Evolutionary conservation across 495 filamentous ascomycete species (phyloP).

Genomic region (Daldinia childiae): DNA sequence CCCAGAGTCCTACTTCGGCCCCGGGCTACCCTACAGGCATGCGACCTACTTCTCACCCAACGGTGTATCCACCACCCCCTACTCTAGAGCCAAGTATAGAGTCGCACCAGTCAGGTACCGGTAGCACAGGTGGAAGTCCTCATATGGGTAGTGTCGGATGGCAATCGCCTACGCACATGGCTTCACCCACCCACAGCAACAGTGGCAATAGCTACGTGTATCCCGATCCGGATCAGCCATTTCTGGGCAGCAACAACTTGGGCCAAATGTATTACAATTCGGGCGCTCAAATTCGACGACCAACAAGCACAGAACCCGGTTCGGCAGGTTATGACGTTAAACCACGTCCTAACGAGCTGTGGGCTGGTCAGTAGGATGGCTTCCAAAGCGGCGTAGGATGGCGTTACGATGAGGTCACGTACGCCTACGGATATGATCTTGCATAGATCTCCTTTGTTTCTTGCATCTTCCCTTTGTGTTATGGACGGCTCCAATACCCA

Average conservation of each 20-base stretch:
- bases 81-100: slow-evolving; percentile 89
- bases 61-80: slow-evolving; percentile 79
- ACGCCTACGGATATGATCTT: background rate
- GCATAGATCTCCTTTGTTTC: slow-evolving; percentile 35
- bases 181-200: slow-evolving; percentile 70
- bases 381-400: background rate
- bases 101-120: slow-evolving; percentile 69
- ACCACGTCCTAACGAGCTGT: slow-evolving; percentile 52
- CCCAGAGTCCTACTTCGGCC: slow-evolving; percentile 72
- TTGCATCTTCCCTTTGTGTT: slow-evolving; percentile 40
- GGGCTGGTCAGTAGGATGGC: slow-evolving; percentile 46
- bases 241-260: slow-evolving; percentile 61
- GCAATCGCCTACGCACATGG: slow-evolving; percentile 74
- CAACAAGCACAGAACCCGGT: slow-evolving; percentile 75
- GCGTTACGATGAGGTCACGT: background rate
- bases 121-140: slow-evolving; percentile 74
- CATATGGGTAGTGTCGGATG: slow-evolving; percentile 78
- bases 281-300: slow-evolving; percentile 69
- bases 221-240: slow-evolving; percentile 71
- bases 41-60: slow-evolving; percentile 79
- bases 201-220: slow-evolving; percentile 70
- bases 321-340: slow-evolving; percentile 70
- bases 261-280: slow-evolving; percentile 71
- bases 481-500: slow-evolving; percentile 39
- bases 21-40: slow-evolving; percentile 67